Conservation (phyloP, 1,139 yeast species). For the Nakaseomyces delphensis region DNA sequence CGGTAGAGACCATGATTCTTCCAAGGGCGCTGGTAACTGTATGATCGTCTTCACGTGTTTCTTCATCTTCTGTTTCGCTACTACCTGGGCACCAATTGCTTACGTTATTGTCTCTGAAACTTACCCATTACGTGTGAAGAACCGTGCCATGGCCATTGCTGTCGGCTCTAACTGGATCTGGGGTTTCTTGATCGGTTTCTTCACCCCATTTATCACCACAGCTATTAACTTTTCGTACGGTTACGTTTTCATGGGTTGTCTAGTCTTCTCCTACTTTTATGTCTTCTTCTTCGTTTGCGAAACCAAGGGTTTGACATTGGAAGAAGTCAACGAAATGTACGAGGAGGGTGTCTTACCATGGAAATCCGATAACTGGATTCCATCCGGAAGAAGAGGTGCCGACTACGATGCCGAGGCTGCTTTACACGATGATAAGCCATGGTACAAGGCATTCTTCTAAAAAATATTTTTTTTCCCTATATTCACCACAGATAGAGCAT, state of each 20-base stretch:
- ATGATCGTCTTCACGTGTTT: constrained; percentile 9
- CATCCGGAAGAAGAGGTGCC: constrained; percentile 26
- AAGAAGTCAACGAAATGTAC: constrained; percentile 57
- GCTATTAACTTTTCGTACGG: constrained; percentile 40
- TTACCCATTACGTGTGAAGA: constrained; percentile 65
- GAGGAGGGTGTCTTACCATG: constrained; percentile 35
- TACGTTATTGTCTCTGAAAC: constrained; percentile 63
- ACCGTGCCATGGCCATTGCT: constrained; percentile 67
- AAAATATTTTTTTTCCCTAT: background rate
- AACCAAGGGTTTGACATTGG: constrained; percentile 59
- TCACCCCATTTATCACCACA: constrained; percentile 30
- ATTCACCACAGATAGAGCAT: too few species aligned
- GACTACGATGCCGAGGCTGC: constrained; percentile 14
- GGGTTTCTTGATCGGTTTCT: constrained; percentile 66
- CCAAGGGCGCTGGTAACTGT: constrained; percentile 21
- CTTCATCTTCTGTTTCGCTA: constrained; percentile 9
- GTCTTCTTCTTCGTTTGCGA: constrained; percentile 57
- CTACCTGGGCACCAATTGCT: constrained; percentile 64
- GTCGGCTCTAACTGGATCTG: constrained; percentile 63
- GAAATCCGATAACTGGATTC: constrained; percentile 32
- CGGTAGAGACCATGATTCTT: constrained; percentile 41
- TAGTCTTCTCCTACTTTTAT: constrained; percentile 34
- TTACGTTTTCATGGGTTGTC: constrained; percentile 62
- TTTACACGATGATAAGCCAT: constrained; percentile 13
- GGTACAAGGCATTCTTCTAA: constrained; percentile 20